A percentile compares a stretch with the other conserved stretches of the same genome.
phyloP scores from a whole-genome alignment of 768 basidiomycete species.

The Floccularia luteovirens region DNA sequence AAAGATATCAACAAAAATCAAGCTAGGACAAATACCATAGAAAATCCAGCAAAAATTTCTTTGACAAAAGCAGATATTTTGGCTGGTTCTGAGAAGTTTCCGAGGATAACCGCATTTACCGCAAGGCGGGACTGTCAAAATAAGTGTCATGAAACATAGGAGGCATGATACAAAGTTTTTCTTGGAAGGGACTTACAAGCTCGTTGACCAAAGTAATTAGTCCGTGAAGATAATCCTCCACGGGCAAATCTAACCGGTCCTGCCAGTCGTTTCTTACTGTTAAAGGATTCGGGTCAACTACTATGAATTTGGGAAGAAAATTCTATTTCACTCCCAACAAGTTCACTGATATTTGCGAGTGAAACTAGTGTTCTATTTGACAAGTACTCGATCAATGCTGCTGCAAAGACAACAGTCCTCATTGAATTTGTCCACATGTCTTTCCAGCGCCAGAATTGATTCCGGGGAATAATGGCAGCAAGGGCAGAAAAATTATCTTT shows the following conservation, averaged over 20 bases:
- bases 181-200: conserved; percentile 38
- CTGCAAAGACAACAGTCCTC: conserved; percentile 58
- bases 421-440: conserved; percentile 75
- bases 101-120: conserved; percentile 77
- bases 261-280: conserved; percentile 67
- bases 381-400: conserved; percentile 61
- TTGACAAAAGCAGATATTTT: conserved; percentile 75
- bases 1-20: not conserved
- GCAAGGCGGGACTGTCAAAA: conserved; percentile 63
- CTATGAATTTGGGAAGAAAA: not conserved
- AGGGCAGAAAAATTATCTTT: conserved; percentile 40
- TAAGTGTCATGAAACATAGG: not conserved
- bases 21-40: conserved; percentile 45
- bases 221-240: conserved; percentile 79
- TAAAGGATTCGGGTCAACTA: no score
- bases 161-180: not conserved
- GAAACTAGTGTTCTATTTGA: conserved; percentile 50
- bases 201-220: conserved; percentile 76
- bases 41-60: conserved; percentile 77
- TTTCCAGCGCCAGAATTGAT: conserved; percentile 82
- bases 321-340: conserved; percentile 58
- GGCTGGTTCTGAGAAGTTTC: conserved; percentile 73
- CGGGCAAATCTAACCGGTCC: conserved; percentile 52
- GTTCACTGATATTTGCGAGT: conserved; percentile 38
- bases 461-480: conserved; percentile 53